Percentiles rank a stretch among this genome's conserved stretches.
These are phyloP conservation scores for Colletotrichum gloeosporioides DNA, from an alignment of 2,329 filamentous ascomycete genomes.

Conservation along the genomic window DNA sequence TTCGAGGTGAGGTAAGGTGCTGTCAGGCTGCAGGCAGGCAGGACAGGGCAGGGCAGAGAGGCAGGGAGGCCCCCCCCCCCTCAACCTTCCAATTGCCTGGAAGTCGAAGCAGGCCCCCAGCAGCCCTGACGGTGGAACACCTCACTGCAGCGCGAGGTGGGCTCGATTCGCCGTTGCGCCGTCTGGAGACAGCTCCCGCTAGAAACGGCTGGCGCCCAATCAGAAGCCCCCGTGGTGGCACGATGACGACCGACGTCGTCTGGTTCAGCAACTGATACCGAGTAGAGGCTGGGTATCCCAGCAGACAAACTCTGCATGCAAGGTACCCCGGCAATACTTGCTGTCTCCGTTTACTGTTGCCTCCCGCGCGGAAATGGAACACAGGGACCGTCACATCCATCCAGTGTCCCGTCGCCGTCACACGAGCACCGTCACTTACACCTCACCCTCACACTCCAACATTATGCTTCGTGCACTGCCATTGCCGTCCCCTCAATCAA, in stretches of 20 bases:
- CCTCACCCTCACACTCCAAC: background rate
- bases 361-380: background rate
- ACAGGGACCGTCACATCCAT: background rate
- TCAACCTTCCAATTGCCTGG: background rate
- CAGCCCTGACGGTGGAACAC: background rate
- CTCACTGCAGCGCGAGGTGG: background rate
- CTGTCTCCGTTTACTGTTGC: background rate
- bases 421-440: background rate
- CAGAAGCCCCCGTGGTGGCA: background rate
- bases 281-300: background rate
- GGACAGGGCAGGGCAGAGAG: background rate
- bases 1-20: background rate
- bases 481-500: background rate
- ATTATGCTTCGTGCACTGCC: background rate
- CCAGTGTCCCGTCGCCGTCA: background rate
- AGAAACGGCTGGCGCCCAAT: background rate
- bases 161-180: background rate
- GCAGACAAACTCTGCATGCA: slow-evolving; percentile 13
- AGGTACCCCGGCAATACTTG: slow-evolving; percentile 16
- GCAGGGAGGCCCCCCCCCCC: background rate
- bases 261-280: slow-evolving; percentile 3
- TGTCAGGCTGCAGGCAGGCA: background rate
- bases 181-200: background rate
- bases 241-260: slow-evolving; percentile 2
- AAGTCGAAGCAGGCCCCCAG: background rate